These are phyloP conservation scores for Batkoa obscura DNA, from an alignment of 371 early-diverging fungal species.

Conservation along the genomic window DNA sequence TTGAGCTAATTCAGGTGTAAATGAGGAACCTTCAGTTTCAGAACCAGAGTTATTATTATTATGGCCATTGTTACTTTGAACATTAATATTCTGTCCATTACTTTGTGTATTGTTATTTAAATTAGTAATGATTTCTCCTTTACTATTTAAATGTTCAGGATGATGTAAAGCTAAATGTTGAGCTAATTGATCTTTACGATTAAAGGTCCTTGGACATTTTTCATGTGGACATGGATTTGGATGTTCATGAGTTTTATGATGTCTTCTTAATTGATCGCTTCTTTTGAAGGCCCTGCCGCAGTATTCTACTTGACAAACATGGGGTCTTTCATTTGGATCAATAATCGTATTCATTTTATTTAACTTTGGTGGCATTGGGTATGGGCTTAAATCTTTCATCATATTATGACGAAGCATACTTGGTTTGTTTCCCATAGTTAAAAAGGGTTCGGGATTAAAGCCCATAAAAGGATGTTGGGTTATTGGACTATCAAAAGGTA, in stretches of 20 bases:
- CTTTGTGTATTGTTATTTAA: background rate
- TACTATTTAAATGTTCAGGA: background rate
- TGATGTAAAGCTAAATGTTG: slow-evolving; percentile 4
- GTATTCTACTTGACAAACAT: slow-evolving; percentile 5
- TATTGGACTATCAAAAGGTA: background rate
- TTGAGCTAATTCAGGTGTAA: too few relatives aligned
- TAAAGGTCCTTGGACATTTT: slow-evolving; percentile 3
- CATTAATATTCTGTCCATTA: too few relatives aligned
- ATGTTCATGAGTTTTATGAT: slow-evolving; percentile 5
- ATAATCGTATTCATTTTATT: background rate
- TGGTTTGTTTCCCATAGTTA: too few relatives aligned
- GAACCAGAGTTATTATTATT: too few relatives aligned
- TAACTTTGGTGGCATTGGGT: slow-evolving; percentile 2
- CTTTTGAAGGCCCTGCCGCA: slow-evolving; percentile 3
- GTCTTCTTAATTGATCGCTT: background rate
- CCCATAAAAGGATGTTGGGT: background rate
- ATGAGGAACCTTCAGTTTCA: too few relatives aligned
- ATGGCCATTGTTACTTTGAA: too few relatives aligned
- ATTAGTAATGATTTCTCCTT: background rate
- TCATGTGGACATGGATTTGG: background rate
- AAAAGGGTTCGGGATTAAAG: background rate
- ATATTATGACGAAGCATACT: background rate
- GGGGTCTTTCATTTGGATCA: background rate
- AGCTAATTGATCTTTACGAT: background rate
- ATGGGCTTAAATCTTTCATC: background rate